Base-by-base conservation (phyloP, 306 rosid genomes). In the Fagus crenata region DNA sequence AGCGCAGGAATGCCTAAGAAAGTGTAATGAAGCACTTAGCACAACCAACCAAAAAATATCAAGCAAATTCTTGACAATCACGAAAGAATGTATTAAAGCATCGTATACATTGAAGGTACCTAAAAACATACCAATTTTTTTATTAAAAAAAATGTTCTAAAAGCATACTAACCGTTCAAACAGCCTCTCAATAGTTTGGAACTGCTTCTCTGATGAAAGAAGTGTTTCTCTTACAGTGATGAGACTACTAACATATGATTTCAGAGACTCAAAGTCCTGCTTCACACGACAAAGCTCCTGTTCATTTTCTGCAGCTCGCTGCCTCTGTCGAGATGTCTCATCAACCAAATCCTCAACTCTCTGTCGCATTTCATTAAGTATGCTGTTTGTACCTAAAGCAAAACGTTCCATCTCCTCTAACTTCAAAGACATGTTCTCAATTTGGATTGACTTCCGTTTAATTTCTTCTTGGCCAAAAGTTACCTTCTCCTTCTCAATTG, bases 321-420 rank as follows among this genome's bases (percentile, higher is more conserved):
- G 90, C 80, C 97, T 81, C 88, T 93, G 97, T 61, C 90, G 82
- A 51, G 88, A 85, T 33, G 96, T 90, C 87, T 93, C 97, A 71
- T 90, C 93, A 58, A 90, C 97, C 89, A 90, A 87, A 88, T 90
- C 96, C 77, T 86, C 97, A 59, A 93, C 91, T 81, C 93, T 93
- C 77, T 89, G 91, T 72, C 89, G 84, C 93, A 93, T 86, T 59
- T 90, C 93, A 81, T 82, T 93, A 58, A 93, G 80, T 77, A 90
- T 85, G 37, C 86, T 74, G 37, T 88, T 89, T 37, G 97, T 90
- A 70, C 86, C 93, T 31, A 82, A 59, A 69, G 94, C 87, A 82
- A 93, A 93, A 33, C 54, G 83, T 67, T 93, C 97, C 97, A 93
- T 93, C 87, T 90, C 96, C 78, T 90, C 90, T 77, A 93, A 79